These are phyloP conservation scores for Hortiboletus rubellus DNA, from an alignment of 1,284 basidiomycete species.

Conservation along the genomic window DNA sequence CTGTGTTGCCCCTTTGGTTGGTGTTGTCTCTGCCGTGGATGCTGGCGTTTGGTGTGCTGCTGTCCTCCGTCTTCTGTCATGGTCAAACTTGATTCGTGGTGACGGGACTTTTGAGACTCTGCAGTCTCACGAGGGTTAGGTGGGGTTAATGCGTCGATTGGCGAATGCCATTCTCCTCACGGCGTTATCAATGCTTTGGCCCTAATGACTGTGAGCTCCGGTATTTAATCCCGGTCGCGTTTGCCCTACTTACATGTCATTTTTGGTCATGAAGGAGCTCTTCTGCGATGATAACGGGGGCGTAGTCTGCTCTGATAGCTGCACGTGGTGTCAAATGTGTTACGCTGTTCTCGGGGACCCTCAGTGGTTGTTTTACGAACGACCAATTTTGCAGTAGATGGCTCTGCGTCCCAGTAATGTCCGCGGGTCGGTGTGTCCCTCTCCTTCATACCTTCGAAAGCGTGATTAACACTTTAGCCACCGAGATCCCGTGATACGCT, in stretches of 20 bases:
- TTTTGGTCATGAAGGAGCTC: background rate
- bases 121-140: background rate
- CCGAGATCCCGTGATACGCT: background rate
- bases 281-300: background rate
- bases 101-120: background rate
- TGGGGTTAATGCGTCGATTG: background rate
- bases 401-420: background rate
- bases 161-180: background rate
- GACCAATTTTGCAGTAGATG: background rate
- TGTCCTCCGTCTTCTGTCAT: background rate
- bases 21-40: background rate
- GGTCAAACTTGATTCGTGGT: background rate
- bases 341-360: background rate
- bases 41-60: background rate
- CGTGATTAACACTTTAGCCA: background rate
- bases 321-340: slow-evolving; percentile 6
- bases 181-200: background rate
- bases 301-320: background rate
- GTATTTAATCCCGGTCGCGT: background rate
- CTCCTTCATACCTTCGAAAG: background rate
- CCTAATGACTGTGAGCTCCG: background rate
- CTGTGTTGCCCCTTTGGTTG: slow-evolving; percentile 44
- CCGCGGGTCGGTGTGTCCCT: background rate
- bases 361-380: background rate
- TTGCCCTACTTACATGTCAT: background rate